Percentiles rank a stretch among this genome's conserved stretches.
Conservation (phyloP, 805 yeast genomes). For the Nakazawaea peltata region DNA sequence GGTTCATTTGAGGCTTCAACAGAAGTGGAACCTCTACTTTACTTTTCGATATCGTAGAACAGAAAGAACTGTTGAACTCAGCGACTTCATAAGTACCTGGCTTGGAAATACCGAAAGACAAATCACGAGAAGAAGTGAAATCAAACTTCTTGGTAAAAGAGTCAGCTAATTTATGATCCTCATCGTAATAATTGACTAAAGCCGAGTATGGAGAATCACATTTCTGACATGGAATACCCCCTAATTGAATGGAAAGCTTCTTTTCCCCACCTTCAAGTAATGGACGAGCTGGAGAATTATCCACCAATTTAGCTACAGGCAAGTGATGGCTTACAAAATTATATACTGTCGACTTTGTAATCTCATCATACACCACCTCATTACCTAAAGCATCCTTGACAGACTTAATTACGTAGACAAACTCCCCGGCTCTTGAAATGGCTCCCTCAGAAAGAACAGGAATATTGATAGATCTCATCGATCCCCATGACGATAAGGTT, state of each 20-base stretch:
- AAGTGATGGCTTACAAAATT: slow-evolving; percentile 46
- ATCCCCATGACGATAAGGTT: slow-evolving; percentile 29
- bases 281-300: slow-evolving; percentile 20
- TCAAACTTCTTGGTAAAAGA: slow-evolving; percentile 20
- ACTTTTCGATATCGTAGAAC: slow-evolving; percentile 62
- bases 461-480: slow-evolving; percentile 17
- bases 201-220: slow-evolving; percentile 43
- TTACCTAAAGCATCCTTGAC: slow-evolving; percentile 67
- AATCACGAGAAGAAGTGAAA: slow-evolving; percentile 16
- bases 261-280: slow-evolving; percentile 24
- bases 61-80: slow-evolving; percentile 48
- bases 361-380: slow-evolving; percentile 32
- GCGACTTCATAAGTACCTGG: slow-evolving; percentile 64
- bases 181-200: slow-evolving; percentile 23
- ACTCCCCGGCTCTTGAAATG: slow-evolving; percentile 35
- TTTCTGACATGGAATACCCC: slow-evolving; percentile 16
- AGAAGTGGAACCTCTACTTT: slow-evolving; percentile 37
- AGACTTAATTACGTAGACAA: slow-evolving; percentile 47
- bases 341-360: slow-evolving; percentile 30
- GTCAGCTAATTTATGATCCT: slow-evolving; percentile 9
- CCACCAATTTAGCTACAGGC: slow-evolving; percentile 42
- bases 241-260: slow-evolving; percentile 19
- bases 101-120: slow-evolving; percentile 30
- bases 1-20: slow-evolving; percentile 30
- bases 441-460: slow-evolving; percentile 18